A percentile compares a stretch with the other conserved stretches of the same genome.
Evolutionary conservation across 2,329 filamentous ascomycete genomes (phyloP).

Genomic region (Cordyceps cateniannulata): DNA sequence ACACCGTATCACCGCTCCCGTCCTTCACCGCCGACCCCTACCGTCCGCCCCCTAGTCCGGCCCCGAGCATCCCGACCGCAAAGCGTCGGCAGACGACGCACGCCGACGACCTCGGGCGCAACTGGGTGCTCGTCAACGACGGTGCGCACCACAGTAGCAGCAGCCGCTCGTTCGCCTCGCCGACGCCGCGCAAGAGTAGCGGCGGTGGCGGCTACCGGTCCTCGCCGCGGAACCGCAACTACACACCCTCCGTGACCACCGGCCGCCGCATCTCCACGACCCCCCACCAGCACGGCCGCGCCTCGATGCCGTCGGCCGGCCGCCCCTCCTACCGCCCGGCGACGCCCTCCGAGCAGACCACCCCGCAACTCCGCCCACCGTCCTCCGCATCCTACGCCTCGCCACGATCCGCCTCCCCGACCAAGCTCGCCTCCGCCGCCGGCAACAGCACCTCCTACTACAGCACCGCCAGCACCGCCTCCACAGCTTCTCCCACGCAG

Average conservation of each 20-base stretch:
- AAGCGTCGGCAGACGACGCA: slow-evolving; percentile 50
- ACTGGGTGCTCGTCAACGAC: slow-evolving; percentile 64
- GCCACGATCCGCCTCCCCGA: slow-evolving; percentile 31
- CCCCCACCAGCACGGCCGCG: slow-evolving; percentile 18
- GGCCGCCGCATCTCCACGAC: slow-evolving; percentile 39
- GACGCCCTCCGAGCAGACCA: slow-evolving; percentile 27
- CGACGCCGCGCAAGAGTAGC: slow-evolving; percentile 22
- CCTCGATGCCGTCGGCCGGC: slow-evolving; percentile 20
- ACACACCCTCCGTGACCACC: slow-evolving; percentile 25
- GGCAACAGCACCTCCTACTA: too few relatives aligned
- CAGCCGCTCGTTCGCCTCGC: slow-evolving; percentile 4
- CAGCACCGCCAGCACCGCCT: slow-evolving; percentile 11
- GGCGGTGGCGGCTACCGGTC: slow-evolving; percentile 17
- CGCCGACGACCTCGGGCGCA: slow-evolving; percentile 53
- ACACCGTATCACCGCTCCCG: neutral
- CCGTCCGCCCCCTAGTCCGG: slow-evolving; percentile 21
- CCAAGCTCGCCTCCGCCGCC: slow-evolving; percentile 33
- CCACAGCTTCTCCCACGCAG: slow-evolving; percentile 9
- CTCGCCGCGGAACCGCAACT: slow-evolving; percentile 26
- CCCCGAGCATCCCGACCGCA: slow-evolving; percentile 40
- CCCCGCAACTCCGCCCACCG: slow-evolving; percentile 23
- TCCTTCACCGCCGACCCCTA: slow-evolving; percentile 19
- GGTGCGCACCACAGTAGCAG: slow-evolving; percentile 15
- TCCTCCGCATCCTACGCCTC: slow-evolving; percentile 29
- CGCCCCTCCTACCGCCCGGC: slow-evolving; percentile 18